Base-by-base conservation (phyloP, 2,329 filamentous ascomycete genomes). In the Achaetomium macrosporum region DNA sequence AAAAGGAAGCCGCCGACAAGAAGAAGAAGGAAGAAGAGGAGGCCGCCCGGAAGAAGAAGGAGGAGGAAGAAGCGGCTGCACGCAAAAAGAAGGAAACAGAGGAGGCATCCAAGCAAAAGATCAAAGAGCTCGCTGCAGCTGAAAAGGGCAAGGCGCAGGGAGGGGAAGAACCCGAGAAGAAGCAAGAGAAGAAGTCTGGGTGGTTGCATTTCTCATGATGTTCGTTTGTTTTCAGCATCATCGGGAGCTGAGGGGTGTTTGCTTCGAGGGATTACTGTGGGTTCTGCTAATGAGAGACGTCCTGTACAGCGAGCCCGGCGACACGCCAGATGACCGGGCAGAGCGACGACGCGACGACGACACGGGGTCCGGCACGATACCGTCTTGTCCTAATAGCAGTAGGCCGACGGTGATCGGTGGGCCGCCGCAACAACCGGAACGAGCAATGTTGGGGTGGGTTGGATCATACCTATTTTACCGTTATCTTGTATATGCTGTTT, bases 21-120 rank as follows among this genome's bases (percentile, higher is more conserved):
- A 59, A 45, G 53, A 59, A 58, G 47, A 59, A 62, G 47, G 57
- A 57, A 17, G 57, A 54, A 16, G 57, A 59, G 4, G 49, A 42
- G 48, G 49, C 51, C 6, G 25, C 48, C 25, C 35, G 45, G 13
- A 55, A 54, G 45, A 57, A 58, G 58, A 50, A 54, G 42, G 54
- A 54, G 37, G 47, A 51, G 11, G 49, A 57, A 17, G 49, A 49
- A 39, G 50, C 45, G 9, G 45, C 45, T 17, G 16, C 50, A 31
- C 39, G 41, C 35, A 49, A 54, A 37, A 50, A 51, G 48, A 52
- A 57, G 42, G 54, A 53, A 7, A 29, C 19, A 5, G 47, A 59
- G 41, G 57, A 60, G 20, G 56, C 59, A 8, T 48, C 42, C n/a
- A 48, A 54, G 47, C 20, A 43, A 33, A 50, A 55, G 33, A 41